Evolutionary conservation across 2,329 filamentous ascomycete species (phyloP), one percentile per base, ranked within the genome.

Genomic region (Apiospora koreana): DNA sequence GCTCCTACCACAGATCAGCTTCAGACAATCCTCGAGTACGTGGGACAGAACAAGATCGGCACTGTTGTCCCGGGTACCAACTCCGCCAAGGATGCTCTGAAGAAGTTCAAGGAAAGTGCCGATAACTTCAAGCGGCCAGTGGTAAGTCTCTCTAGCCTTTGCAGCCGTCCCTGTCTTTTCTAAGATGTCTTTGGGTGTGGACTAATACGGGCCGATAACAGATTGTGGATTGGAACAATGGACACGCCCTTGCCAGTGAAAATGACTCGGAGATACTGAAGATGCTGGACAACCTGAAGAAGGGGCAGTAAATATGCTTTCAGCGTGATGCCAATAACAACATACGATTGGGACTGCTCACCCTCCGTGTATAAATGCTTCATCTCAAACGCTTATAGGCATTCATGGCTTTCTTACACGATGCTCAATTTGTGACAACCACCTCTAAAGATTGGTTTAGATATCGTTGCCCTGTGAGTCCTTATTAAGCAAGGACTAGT

Each of bases 181-280:
- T 10, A 18, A 43, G 9, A 16, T 66, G 10, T n/a, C 10, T 5
- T n/a, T 66, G 23, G 8, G n/a, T 18, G 41, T 18, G 28, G 8
- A 62, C 70, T 79, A 79, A 76, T 80, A 76, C 80, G 21, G 48
- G 43, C 48, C 28, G n/a, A n/a, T n/a, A 45, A 38, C 73, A 86
- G 88, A 83, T 92, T 71, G 95, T 98, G 68, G 95, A 98, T 80
- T 98, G 96, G 96, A 94, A 92, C 79, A 95, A 95, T 80, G 96
- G 95, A 74, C 93, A 90, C 80, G 95, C 91, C 65, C 85, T 93
- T 83, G 84, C 89, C 35, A 93, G 94, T 25, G 93, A 93, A 67
- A 91, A 93, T 74, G 92, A 97, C 84, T 97, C 94, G 21, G 93
- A 95, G 83, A 98, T 98, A 72, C 82, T 97, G 78, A 94, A 92